phyloP scores from a whole-genome alignment of 2,329 filamentous ascomycete genomes.

The Diplodia sapinea region DNA sequence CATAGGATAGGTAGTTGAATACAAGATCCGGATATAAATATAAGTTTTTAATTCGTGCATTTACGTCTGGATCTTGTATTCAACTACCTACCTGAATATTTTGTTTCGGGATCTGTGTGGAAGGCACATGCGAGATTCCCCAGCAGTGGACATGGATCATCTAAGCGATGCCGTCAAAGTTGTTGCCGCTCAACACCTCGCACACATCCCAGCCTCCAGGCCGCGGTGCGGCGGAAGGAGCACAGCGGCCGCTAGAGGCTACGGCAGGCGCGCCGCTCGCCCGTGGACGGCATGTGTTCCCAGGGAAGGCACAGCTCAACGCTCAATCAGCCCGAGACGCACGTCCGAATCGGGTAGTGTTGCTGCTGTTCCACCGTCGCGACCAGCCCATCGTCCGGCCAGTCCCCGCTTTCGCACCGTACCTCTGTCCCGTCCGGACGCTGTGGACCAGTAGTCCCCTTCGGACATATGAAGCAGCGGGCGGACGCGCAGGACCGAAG shows the following conservation, averaged over 20 bases:
- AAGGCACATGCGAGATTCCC: too few species aligned
- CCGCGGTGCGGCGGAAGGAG: not conserved
- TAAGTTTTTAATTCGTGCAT: too few species aligned
- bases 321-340: not conserved
- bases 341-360: not conserved
- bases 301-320: not conserved
- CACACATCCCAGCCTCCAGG: not conserved
- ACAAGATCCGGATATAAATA: too few species aligned
- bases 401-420: not conserved
- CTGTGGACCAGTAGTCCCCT: not conserved
- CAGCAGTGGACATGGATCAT: not conserved
- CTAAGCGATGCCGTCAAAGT: not conserved
- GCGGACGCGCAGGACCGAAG: not conserved
- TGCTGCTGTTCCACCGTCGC: not conserved
- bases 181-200: not conserved
- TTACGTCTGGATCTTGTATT: too few species aligned
- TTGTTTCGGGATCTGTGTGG: too few species aligned
- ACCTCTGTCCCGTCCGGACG: not conserved
- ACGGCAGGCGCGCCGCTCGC: not conserved
- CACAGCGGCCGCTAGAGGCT: not conserved
- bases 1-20: too few species aligned
- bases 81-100: too few species aligned
- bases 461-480: not conserved
- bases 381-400: not conserved
- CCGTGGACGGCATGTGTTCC: not conserved